A percentile compares a stretch with the other conserved stretches of the same genome.
Evolutionary conservation across 2,329 filamentous ascomycete species (phyloP).

Genomic region (Paraphaeosphaeria minitans): DNA sequence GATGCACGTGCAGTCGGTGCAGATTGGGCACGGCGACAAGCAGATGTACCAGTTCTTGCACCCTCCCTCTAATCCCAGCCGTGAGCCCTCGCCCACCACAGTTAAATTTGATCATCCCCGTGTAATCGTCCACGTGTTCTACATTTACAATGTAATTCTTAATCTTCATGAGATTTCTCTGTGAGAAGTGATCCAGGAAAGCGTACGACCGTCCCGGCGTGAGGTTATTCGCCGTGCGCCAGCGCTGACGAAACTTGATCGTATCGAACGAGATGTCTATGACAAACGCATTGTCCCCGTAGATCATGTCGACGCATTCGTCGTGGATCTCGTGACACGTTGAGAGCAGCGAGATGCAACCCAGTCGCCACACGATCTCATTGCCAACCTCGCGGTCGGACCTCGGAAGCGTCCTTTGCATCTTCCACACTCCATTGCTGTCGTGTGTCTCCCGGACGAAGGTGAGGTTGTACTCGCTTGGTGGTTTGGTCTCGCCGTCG

Average conservation of each 20-base stretch:
- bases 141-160: slow-evolving; percentile 52
- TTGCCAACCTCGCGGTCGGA: slow-evolving; percentile 36
- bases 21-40: slow-evolving; percentile 34
- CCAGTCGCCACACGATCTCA: slow-evolving; percentile 51
- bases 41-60: slow-evolving; percentile 48
- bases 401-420: slow-evolving; percentile 32
- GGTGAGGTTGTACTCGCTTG: slow-evolving; percentile 38
- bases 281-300: slow-evolving; percentile 54
- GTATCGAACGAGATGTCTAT: slow-evolving; percentile 51
- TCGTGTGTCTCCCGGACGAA: slow-evolving; percentile 32
- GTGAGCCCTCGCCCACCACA: slow-evolving; percentile 52
- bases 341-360: slow-evolving; percentile 47
- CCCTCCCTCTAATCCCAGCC: slow-evolving; percentile 49
- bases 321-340: slow-evolving; percentile 51
- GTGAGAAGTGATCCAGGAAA: slow-evolving; percentile 51
- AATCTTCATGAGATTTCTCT: slow-evolving; percentile 49
- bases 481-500: slow-evolving; percentile 19
- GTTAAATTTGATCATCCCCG: slow-evolving; percentile 59
- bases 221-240: slow-evolving; percentile 50
- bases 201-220: slow-evolving; percentile 47
- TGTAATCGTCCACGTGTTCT: slow-evolving; percentile 56
- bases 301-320: slow-evolving; percentile 53
- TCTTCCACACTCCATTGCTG: slow-evolving; percentile 32
- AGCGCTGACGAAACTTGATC: slow-evolving; percentile 53
- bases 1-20: slow-evolving; percentile 36